Evolutionary conservation across 75 land plant species (phyloP), one percentile per base, ranked within the genome.

Genomic region (Chamaecyparis obtusa): DNA sequence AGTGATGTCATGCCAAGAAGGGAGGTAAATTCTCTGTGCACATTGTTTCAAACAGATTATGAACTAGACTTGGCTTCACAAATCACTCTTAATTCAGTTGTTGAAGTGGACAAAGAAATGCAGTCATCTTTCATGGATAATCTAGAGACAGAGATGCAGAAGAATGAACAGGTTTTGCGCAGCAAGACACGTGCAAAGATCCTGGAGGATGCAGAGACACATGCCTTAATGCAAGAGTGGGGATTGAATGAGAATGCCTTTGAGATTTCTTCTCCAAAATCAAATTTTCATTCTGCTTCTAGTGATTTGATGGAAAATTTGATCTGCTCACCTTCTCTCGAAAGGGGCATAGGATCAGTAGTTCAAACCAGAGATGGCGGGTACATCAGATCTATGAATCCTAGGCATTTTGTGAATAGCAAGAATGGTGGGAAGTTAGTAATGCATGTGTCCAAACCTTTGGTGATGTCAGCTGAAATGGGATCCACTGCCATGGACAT

Each of bases 231-330:
- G 87, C 89, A 89, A 51, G 88, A 89, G n/a, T 89, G 89, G 89
- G 88, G 88, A 43, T 43, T 89, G 32, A 51, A 88, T 46, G 89
- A 89, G 36, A 78, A 89, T 64, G 48, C 57, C 10, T 89, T 89
- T 49, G 56, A 86, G 49, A 41, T 57, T 57, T 54, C 77, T 37
- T 36, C 86, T 21, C 83, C 77, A 37, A 69, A 81, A 81, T 44
- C 83, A 81, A 46, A n/a, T 15, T 27, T 14, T 24, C 21, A 46
- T 81, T 21, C 83, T 85, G 39, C 86, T 57, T 69, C 37, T 72
- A 83, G 89, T 39, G 67, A 78, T 87, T 94, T 93, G 5, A 93
- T 94, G 88, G 95, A 89, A 7, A 92, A 91, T 74, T 91, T 92
- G 54, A 87, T 94, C 82, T 46, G 16, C 17, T 49, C 87, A 16